Base-by-base conservation (phyloP, 2,329 filamentous ascomycete species). In the Canariomyces notabilis region DNA sequence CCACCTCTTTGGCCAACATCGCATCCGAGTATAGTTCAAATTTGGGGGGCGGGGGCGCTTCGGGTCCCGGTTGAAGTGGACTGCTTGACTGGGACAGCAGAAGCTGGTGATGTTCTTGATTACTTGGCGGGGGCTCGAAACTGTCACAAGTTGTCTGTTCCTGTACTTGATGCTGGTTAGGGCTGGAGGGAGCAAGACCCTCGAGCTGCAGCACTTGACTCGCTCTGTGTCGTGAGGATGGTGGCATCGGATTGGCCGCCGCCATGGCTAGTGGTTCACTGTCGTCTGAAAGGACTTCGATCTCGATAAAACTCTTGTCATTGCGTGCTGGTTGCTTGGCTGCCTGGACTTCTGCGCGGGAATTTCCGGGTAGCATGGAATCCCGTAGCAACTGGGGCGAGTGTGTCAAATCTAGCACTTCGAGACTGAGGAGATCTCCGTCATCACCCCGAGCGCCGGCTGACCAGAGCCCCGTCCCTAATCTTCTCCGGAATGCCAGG, bases 381-480 rank as follows among this genome's bases (percentile, higher is more conserved):
- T 65, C 56, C 6, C 59, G 41, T 2, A 48, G 52, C 2, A 55
- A 48, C 19, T 52, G 56, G 19, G 70, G 65, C 2, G 72, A 71
- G 18, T 76, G 68, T 5, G 71, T 69, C 15, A 85, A 63, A 44
- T 87, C 78, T 34, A 86, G 66, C 15, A 82, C 68, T 52, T 84
- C 79, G 11, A 80, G 62, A 42, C 83, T 76, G 41, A 87, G 70
- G 2, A 90, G 62, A 12, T 78, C 74, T 1, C 85, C 85, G 18
- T 81, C 75, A 0, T 68, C 67, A 58, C 87, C 81, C 53, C 87
- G 75, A 19, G 85, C 79, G 5, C 81, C 83, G 32, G 81, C 83
- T 48, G 74, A 72, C 89, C 89, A 95, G 1, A 93, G 69, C 44
- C 76, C 72, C 1, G 46, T 48, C n/a, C 45, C 52, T 5, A 40